Evolutionary conservation across 2,329 filamentous ascomycete genomes (phyloP), one percentile per base, ranked within the genome.

Genomic region (Leptodontidium sp.): DNA sequence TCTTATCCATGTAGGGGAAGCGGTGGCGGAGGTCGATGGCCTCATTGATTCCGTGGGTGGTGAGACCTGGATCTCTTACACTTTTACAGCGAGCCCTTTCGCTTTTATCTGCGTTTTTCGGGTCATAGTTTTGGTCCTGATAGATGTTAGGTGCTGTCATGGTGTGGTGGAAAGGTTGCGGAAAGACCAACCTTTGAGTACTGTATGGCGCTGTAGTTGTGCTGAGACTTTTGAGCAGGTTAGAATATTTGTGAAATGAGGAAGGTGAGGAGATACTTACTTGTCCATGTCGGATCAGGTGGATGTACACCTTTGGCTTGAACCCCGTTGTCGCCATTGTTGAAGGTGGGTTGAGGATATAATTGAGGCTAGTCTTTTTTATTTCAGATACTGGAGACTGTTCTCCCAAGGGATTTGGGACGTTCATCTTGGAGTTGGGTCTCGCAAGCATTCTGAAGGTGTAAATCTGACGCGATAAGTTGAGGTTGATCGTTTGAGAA

Each of bases 241-340:
- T 57, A 57, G 26, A 7, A 32, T 57, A 1, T 9, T 40, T 15
- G 11, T n/a, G 7, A 57, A 32, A 4, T 45, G 32, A 11, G 11
- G 32, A 35, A 40, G 17, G 14, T 15, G 26, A 21, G 29, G 26
- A 17, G 26, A 38, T 15, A 40, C 32, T 7, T 57, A 57, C 53
- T 21, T 57, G 53, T 40, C 29, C 53, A 11, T 57, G 53, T n/a
- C 53, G 53, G 53, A 57, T 57, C 1, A 57, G 32, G 32, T 57
- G 53, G 9, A 57, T 40, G n/a, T 57, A 57, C 29, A 57, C 53
- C 29, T n/a, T 57, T 2, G 53, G 53, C 53, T 38, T 57, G 53
- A 32, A 38, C 17, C 15, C 29, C 38, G 32, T 40, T 4, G 32
- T n/a, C 6, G 53, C 53, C 29, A 55, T 55, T 29, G 2, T 52